phyloP scores from a whole-genome alignment of 768 basidiomycete genomes.

The Boletus sp. region DNA sequence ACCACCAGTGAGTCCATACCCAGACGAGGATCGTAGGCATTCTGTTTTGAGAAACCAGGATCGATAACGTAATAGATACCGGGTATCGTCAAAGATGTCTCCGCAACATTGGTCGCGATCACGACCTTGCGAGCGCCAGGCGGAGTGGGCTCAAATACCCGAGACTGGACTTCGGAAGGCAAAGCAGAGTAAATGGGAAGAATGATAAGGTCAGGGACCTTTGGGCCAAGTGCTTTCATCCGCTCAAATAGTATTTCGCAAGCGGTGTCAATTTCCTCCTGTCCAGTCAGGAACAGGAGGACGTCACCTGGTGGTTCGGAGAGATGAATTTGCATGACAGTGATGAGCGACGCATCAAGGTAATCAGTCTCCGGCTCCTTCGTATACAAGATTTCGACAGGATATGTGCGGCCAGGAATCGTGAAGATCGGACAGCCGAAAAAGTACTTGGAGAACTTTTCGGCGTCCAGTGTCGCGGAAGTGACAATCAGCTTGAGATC shows the following conservation, averaged over 20 bases:
- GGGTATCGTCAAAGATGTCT: constrained; percentile 97
- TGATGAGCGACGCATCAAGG: constrained; percentile 96
- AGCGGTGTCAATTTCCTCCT: constrained; percentile 97
- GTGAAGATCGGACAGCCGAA: constrained; percentile 99
- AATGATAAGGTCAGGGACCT: constrained; percentile 95
- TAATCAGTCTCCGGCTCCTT: constrained; percentile 98
- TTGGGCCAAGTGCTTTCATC: constrained; percentile 98
- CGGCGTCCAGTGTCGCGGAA: constrained; percentile 97
- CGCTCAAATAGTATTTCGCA: constrained; percentile 98
- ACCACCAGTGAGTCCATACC: constrained; percentile 99
- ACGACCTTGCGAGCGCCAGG: constrained; percentile 99
- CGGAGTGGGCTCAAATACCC: constrained; percentile 97
- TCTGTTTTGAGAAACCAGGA: constrained; percentile 98
- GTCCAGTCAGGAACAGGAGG: constrained; percentile 95
- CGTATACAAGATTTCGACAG: constrained; percentile 97
- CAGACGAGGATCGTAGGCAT: constrained; percentile 93
- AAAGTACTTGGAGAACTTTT: constrained; percentile 99
- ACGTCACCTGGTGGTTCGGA: constrained; percentile 97
- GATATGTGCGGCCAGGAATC: constrained; percentile 99
- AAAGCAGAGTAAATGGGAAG: constrained; percentile 97
- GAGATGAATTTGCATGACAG: constrained; percentile 98
- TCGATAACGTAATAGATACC: constrained; percentile 99
- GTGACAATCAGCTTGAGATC: constrained; percentile 98
- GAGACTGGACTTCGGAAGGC: constrained; percentile 96
- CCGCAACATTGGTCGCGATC: constrained; percentile 99